phyloP scores from a whole-genome alignment of 352 stramenopile species.

The Pythium vanterpoolii region DNA sequence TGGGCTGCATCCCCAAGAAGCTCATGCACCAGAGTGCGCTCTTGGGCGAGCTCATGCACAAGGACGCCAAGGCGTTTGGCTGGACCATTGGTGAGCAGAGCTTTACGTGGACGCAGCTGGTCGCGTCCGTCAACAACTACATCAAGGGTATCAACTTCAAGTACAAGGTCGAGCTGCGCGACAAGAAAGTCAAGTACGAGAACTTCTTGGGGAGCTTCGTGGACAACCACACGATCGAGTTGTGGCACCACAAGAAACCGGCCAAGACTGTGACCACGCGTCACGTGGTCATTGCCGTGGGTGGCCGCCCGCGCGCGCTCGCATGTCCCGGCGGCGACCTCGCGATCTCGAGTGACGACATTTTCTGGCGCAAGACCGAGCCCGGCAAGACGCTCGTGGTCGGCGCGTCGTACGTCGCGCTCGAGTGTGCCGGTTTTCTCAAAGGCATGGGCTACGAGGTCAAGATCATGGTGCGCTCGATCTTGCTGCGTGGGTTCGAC shows the following conservation, averaged over 20 bases:
- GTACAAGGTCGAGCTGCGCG: constrained; percentile 95
- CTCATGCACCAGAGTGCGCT: constrained; percentile 97
- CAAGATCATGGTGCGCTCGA: constrained; percentile 96
- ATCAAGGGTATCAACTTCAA: constrained; percentile 99
- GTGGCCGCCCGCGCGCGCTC: constrained; percentile 90
- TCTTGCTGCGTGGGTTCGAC: constrained; percentile 97
- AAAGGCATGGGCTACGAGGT: constrained; percentile 95
- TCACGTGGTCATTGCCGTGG: constrained; percentile 94
- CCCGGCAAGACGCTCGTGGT: constrained; percentile 97
- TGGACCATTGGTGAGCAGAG: constrained; percentile 54
- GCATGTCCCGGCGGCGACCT: constrained; percentile 89
- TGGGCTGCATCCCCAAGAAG: constrained; percentile 99
- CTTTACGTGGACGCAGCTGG: constrained; percentile 91
- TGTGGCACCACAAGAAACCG: constrained; percentile 86
- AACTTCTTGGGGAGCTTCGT: constrained; percentile 93
- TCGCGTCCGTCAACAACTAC: constrained; percentile 95
- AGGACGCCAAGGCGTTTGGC: constrained; percentile 87
- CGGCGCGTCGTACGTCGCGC: constrained; percentile 96
- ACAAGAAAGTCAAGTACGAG: constrained; percentile 94
- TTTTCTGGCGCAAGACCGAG: constrained; percentile 80
- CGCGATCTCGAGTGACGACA: constrained; percentile 91
- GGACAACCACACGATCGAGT: constrained; percentile 92
- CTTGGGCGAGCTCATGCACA: constrained; percentile 85
- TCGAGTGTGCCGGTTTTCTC: constrained; percentile 98
- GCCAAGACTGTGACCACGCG: constrained; percentile 90